A percentile compares a stretch with the other conserved stretches of the same genome.
These are phyloP conservation scores for Diplodia sapinea DNA, from an alignment of 2,329 filamentous ascomycete genomes.

Conservation along the genomic window DNA sequence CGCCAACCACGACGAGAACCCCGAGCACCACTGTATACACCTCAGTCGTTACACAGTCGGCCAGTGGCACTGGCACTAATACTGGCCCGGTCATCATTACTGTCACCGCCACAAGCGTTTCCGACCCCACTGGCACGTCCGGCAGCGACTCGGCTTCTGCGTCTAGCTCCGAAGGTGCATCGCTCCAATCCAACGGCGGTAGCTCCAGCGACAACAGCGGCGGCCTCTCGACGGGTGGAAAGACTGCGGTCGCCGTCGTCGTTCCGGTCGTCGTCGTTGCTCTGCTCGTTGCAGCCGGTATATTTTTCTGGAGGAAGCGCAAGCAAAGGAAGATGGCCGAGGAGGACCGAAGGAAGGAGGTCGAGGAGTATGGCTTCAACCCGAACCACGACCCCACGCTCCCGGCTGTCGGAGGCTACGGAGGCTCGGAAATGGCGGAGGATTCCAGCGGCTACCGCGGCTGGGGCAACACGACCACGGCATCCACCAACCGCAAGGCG, in stretches of 20 bases:
- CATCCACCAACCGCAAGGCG: slow-evolving; percentile 70
- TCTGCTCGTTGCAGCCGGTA: slow-evolving; percentile 73
- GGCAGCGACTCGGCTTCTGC: slow-evolving; percentile 17
- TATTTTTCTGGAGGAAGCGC: slow-evolving; percentile 87
- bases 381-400: slow-evolving; percentile 93
- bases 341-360: slow-evolving; percentile 90
- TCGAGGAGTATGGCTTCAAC: slow-evolving; percentile 96
- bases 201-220: slow-evolving; percentile 33
- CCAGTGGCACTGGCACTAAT: neutral
- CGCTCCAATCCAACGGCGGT: slow-evolving; percentile 4
- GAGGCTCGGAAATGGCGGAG: slow-evolving; percentile 73
- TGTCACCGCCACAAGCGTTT: slow-evolving; percentile 24
- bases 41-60: slow-evolving; percentile 28
- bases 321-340: slow-evolving; percentile 84
- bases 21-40: slow-evolving; percentile 30
- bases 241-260: slow-evolving; percentile 90
- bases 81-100: slow-evolving; percentile 20
- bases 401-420: slow-evolving; percentile 63
- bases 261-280: slow-evolving; percentile 90
- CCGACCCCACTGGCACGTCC: slow-evolving; percentile 24
- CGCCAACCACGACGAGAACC: neutral
- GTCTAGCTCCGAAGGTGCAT: slow-evolving; percentile 6
- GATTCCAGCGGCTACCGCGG: slow-evolving; percentile 83
- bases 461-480: slow-evolving; percentile 84
- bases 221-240: slow-evolving; percentile 67